A percentile compares a stretch with the other conserved stretches of the same genome.
These are phyloP conservation scores for Agrostemma githago DNA, from an alignment of 148 eudicot species.

Conservation along the genomic window DNA sequence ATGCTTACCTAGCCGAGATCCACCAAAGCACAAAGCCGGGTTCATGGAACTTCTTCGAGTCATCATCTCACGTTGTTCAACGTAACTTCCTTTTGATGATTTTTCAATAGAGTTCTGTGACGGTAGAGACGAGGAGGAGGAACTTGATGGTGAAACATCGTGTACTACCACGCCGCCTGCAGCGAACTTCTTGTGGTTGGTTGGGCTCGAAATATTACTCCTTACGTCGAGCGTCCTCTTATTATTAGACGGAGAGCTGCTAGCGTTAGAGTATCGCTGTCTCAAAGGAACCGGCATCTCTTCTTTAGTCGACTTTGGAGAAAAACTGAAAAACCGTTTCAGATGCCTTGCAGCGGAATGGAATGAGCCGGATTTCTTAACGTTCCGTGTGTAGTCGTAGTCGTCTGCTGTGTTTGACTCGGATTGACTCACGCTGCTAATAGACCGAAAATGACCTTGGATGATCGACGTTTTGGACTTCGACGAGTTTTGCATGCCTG, in stretches of 20 bases:
- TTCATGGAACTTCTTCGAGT: conserved; percentile 35
- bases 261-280: conserved; percentile 48
- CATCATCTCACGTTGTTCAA: conserved; percentile 32
- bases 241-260: conserved; percentile 45
- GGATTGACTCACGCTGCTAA: conserved; percentile 37
- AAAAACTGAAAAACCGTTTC: conserved; percentile 66
- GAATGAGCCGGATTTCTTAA: conserved; percentile 36
- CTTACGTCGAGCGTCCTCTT: conserved; percentile 70
- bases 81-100: conserved; percentile 37
- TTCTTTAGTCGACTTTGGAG: conserved; percentile 35
- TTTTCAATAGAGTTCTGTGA: conserved; percentile 48
- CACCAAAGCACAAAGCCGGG: conserved; percentile 65
- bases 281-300: conserved; percentile 59
- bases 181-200: conserved; percentile 68
- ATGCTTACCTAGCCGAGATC: conserved; percentile 22
- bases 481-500: conserved; percentile 44
- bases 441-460: conserved; percentile 23
- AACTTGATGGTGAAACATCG: conserved; percentile 43
- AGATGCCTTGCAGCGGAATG: conserved; percentile 44
- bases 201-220: conserved; percentile 79
- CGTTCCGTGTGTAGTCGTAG: conserved; percentile 16
- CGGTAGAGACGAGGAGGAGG: conserved; percentile 53
- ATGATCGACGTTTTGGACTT: conserved; percentile 14
- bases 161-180: conserved; percentile 38
- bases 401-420: conserved; percentile 28